These are phyloP conservation scores for Coemansia interrupta DNA, from an alignment of 192 early-diverging fungal species.

Conservation along the genomic window DNA sequence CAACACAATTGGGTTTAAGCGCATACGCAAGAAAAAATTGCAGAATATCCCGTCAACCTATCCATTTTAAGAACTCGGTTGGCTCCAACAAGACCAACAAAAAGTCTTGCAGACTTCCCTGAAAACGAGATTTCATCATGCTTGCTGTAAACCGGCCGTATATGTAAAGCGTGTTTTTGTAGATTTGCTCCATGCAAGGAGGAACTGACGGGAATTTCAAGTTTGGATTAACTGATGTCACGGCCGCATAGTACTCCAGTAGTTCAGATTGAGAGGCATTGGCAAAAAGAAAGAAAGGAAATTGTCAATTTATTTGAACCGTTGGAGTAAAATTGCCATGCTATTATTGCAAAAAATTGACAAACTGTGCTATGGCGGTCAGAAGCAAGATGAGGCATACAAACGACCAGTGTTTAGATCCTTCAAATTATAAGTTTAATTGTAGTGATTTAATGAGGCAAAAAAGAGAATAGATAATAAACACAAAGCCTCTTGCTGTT, in stretches of 20 bases:
- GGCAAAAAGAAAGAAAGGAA: not conserved
- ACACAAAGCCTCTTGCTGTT: too few species aligned
- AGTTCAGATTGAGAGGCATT: conserved; percentile 15
- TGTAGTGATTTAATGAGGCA: not conserved
- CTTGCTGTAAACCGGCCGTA: conserved; percentile 9
- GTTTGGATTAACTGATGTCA: conserved; percentile 29
- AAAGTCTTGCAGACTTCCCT: conserved; percentile 55
- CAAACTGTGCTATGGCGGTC: too few species aligned
- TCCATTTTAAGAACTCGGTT: conserved; percentile 64
- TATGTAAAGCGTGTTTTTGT: conserved; percentile 8
- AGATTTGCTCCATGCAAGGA: conserved; percentile 16
- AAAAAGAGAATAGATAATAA: too few species aligned
- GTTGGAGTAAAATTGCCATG: too few species aligned
- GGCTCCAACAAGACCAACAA: conserved; percentile 55
- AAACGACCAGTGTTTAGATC: not conserved
- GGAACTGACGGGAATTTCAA: conserved; percentile 21
- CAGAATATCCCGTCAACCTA: conserved; percentile 62
- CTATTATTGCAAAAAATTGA: too few species aligned
- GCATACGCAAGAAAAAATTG: conserved; percentile 69
- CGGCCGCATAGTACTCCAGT: conserved; percentile 23
- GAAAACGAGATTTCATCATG: conserved; percentile 52
- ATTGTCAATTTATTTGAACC: not conserved
- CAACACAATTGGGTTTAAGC: conserved; percentile 46
- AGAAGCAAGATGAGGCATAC: too few species aligned
- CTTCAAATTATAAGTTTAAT: not conserved